phyloP scores from a whole-genome alignment of 2,329 filamentous ascomycete genomes.

The Phyllosticta citriasiana region DNA sequence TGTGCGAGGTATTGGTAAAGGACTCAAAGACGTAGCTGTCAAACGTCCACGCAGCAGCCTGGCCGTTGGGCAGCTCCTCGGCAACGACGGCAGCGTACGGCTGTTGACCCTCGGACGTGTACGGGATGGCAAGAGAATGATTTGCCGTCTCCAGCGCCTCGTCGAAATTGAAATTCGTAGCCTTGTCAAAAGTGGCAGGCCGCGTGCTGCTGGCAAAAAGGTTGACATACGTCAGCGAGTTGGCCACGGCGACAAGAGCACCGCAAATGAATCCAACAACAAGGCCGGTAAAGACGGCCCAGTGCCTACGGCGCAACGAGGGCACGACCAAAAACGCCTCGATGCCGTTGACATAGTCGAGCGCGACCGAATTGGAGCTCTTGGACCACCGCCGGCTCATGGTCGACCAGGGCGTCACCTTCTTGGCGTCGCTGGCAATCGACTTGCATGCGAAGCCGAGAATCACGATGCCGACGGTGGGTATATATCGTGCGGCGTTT shows the following conservation, averaged over 20 bases:
- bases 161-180: not conserved
- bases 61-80: conserved; percentile 3
- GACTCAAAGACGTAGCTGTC: conserved; percentile 8
- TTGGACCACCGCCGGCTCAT: conserved; percentile 4
- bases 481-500: conserved; percentile 1
- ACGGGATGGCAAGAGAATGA: not conserved
- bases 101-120: not conserved
- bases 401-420: conserved; percentile 1
- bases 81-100: conserved; percentile 6
- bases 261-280: conserved; percentile 4
- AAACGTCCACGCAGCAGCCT: conserved; percentile 1
- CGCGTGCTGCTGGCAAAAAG: not conserved
- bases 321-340: not conserved
- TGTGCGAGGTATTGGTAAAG: conserved; percentile 1
- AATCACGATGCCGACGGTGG: not conserved
- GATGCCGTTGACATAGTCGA: conserved; percentile 6
- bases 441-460: conserved; percentile 6
- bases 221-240: conserved; percentile 1
- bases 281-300: not conserved
- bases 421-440: not conserved
- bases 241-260: conserved; percentile 1
- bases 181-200: not conserved
- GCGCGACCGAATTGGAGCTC: conserved; percentile 3
- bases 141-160: not conserved
- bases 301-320: conserved; percentile 1